phyloP scores from a whole-genome alignment of 352 stramenopile genomes.

The Globisporangium nunn region DNA sequence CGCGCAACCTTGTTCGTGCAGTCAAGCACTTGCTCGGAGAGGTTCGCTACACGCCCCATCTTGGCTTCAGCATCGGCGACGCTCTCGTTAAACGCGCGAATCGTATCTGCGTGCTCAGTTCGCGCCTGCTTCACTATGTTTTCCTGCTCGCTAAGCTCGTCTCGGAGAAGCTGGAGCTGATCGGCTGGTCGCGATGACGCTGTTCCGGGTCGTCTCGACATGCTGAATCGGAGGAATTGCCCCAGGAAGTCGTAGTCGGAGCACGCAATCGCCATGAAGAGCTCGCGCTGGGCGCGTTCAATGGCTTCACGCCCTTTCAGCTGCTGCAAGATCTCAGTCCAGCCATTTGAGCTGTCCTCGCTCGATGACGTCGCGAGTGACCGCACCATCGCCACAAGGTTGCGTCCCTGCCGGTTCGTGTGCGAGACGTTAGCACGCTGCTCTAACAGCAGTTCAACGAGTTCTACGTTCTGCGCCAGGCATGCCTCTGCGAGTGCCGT shows the following conservation, averaged over 20 bases:
- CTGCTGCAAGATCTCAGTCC: conserved; percentile 29
- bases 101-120: conserved; percentile 30
- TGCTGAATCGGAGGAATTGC: conserved; percentile 33
- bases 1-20: conserved; percentile 40
- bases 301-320: conserved; percentile 36
- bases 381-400: conserved; percentile 35
- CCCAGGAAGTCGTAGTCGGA: conserved; percentile 62
- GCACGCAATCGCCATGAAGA: conserved; percentile 64
- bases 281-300: conserved; percentile 38
- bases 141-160: conserved; percentile 18
- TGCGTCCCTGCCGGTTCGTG: conserved; percentile 52
- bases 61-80: conserved; percentile 74
- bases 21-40: conserved; percentile 54
- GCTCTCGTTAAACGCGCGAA: conserved; percentile 54
- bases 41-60: conserved; percentile 24
- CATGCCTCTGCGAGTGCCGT: conserved; percentile 59
- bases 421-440: conserved; percentile 52
- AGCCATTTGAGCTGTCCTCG: conserved; percentile 5
- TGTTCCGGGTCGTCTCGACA: background rate
- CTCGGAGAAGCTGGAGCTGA: conserved; percentile 13
- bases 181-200: conserved; percentile 4
- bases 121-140: conserved; percentile 9
- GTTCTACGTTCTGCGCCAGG: conserved; percentile 29
- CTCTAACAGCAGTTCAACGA: conserved; percentile 58
- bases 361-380: conserved; percentile 12